Conservation (phyloP, 768 basidiomycete genomes). For the Termitomyces sp. region DNA sequence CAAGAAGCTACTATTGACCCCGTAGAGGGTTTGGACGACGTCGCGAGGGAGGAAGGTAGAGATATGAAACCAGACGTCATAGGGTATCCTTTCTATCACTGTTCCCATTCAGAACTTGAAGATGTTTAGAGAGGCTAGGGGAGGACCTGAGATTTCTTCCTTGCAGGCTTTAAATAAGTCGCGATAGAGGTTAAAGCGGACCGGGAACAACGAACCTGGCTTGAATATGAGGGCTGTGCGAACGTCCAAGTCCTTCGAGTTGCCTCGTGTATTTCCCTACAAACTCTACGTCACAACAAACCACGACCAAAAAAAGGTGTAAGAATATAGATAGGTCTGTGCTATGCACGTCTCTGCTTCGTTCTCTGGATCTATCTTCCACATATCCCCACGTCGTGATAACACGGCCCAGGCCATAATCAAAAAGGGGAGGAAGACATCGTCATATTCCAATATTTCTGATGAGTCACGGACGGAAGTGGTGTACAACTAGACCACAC, state of each 20-base stretch:
- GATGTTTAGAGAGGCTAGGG: neutral
- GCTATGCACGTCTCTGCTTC: neutral
- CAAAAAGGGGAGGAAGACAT: neutral
- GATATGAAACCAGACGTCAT: slow-evolving; percentile 21
- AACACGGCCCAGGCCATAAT: neutral
- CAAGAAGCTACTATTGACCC: slow-evolving; percentile 19
- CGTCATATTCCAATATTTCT: neutral
- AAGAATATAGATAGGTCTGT: neutral
- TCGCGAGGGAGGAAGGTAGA: slow-evolving; percentile 16
- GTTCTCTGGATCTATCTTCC: neutral
- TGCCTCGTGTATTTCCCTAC: neutral
- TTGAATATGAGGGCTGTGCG: neutral
- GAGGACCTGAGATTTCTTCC: neutral
- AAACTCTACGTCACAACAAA: neutral
- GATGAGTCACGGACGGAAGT: neutral
- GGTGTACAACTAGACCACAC: neutral
- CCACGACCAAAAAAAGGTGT: neutral
- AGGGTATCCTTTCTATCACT: slow-evolving; percentile 10
- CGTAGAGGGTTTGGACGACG: slow-evolving; percentile 14
- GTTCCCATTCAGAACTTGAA: neutral
- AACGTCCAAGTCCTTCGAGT: neutral
- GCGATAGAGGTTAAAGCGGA: neutral
- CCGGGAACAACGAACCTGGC: neutral
- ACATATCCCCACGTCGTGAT: neutral
- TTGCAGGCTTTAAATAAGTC: neutral